Conservation (phyloP, 805 yeast species). For the Schwanniomyces vanrijiae region DNA sequence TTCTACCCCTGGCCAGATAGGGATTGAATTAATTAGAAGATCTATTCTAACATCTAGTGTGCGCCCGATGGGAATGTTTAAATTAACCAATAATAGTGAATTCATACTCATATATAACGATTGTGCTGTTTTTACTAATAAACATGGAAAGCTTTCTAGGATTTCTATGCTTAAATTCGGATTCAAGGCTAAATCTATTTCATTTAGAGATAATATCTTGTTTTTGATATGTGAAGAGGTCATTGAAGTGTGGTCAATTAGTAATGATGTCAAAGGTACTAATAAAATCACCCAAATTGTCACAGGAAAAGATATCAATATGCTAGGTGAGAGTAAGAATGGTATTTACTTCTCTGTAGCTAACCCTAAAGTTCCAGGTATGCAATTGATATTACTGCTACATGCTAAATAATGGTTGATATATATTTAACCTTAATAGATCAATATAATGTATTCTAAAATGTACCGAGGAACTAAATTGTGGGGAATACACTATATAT, state of each 20-base stretch:
- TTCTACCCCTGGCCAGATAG: conserved; percentile 7
- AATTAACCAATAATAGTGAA: conserved; percentile 51
- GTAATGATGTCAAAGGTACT: conserved; percentile 42
- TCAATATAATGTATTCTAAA: not conserved
- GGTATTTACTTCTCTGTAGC: conserved; percentile 45
- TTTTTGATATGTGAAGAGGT: conserved; percentile 61
- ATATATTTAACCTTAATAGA: not conserved
- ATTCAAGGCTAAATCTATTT: conserved; percentile 36
- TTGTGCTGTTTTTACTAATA: conserved; percentile 65
- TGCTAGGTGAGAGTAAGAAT: conserved; percentile 19
- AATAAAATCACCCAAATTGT: conserved; percentile 64
- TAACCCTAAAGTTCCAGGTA: conserved; percentile 62
- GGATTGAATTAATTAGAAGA: conserved; percentile 40
- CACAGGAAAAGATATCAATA: conserved; percentile 62
- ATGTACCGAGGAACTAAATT: not conserved
- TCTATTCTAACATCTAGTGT: conserved; percentile 38
- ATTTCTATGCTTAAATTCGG: conserved; percentile 43
- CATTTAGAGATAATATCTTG: conserved; percentile 33
- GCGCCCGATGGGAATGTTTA: conserved; percentile 63
- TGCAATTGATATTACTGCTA: conserved; percentile 55
- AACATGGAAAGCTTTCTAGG: conserved; percentile 53
- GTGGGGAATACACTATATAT: conserved; percentile 1
- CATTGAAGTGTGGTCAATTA: conserved; percentile 66
- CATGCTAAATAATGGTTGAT: conserved; percentile 1
- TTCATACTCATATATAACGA: conserved; percentile 68